These are phyloP conservation scores for Aurantiochytrium sp. DNA, from an alignment of 108 stramenopile species.

Conservation along the genomic window DNA sequence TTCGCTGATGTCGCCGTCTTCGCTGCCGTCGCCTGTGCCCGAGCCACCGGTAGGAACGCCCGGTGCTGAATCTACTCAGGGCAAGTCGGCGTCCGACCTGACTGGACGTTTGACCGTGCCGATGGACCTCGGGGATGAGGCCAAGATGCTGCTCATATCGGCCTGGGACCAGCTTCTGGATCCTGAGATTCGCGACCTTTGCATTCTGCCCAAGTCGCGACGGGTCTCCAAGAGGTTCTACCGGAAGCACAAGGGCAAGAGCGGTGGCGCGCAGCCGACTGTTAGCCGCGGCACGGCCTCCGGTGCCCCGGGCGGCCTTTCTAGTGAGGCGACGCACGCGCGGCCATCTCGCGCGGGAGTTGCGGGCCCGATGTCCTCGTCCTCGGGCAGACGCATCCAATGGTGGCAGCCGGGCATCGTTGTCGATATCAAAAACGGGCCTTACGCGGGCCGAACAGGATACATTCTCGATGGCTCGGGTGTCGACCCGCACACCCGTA, in stretches of 20 bases:
- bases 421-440: not conserved
- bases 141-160: not conserved
- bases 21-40: too few relatives aligned
- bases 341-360: not conserved
- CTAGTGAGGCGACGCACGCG: not conserved
- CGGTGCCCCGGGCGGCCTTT: too few relatives aligned
- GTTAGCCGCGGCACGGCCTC: too few relatives aligned
- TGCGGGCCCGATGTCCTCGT: too few relatives aligned
- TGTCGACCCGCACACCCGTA: not conserved
- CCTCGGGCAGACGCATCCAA: not conserved
- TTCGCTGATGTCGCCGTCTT: too few relatives aligned
- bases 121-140: not conserved
- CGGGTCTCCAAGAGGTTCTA: not conserved
- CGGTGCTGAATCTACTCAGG: too few relatives aligned
- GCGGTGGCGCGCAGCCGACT: not conserved
- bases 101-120: not conserved
- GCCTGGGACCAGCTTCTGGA: not conserved
- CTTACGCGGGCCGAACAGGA: not conserved
- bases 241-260: not conserved
- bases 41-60: too few relatives aligned
- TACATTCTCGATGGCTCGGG: not conserved
- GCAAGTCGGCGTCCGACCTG: too few relatives aligned
- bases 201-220: not conserved
- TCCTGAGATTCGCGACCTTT: not conserved
- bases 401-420: constrained; percentile 26